phyloP scores from a whole-genome alignment of 2,329 filamentous ascomycete species.

The Calycina herbarum region DNA sequence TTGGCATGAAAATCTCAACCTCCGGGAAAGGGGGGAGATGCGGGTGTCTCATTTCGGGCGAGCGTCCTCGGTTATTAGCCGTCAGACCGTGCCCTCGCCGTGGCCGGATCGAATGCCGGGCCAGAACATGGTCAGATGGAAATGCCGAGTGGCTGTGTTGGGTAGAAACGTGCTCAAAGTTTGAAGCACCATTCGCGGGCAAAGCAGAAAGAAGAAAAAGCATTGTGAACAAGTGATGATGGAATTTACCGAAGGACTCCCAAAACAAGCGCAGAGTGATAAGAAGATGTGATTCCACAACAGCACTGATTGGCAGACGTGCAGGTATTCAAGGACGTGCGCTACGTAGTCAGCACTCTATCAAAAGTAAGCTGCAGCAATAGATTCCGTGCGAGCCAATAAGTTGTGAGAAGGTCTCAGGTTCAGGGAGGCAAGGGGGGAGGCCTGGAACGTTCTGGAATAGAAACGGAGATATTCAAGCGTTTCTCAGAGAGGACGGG shows the following conservation, averaged over 20 bases:
- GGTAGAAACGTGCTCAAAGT: not conserved
- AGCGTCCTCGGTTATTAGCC: constrained; percentile 3
- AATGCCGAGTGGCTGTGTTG: not conserved
- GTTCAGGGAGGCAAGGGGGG: not conserved
- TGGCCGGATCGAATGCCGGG: too few relatives aligned
- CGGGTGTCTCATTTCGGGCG: not conserved
- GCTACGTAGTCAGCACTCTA: not conserved
- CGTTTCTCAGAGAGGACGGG: not conserved
- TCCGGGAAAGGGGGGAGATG: not conserved
- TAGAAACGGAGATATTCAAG: not conserved
- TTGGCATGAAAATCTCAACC: not conserved
- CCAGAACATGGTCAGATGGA: too few relatives aligned
- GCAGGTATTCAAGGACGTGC: not conserved
- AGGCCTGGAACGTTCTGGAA: not conserved
- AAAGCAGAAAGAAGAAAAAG: too few relatives aligned
- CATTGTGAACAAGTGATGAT: too few relatives aligned
- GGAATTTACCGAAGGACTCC: too few relatives aligned
- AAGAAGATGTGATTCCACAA: not conserved
- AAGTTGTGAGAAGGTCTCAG: too few relatives aligned
- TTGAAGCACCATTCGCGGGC: too few relatives aligned
- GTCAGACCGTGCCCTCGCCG: not conserved
- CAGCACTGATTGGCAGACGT: not conserved
- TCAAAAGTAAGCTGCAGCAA: not conserved
- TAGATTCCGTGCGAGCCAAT: not conserved
- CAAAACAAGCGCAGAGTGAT: too few relatives aligned